Evolutionary conservation across 148 eudicot genomes (phyloP).

Genomic region (Simmondsia chinensis): DNA sequence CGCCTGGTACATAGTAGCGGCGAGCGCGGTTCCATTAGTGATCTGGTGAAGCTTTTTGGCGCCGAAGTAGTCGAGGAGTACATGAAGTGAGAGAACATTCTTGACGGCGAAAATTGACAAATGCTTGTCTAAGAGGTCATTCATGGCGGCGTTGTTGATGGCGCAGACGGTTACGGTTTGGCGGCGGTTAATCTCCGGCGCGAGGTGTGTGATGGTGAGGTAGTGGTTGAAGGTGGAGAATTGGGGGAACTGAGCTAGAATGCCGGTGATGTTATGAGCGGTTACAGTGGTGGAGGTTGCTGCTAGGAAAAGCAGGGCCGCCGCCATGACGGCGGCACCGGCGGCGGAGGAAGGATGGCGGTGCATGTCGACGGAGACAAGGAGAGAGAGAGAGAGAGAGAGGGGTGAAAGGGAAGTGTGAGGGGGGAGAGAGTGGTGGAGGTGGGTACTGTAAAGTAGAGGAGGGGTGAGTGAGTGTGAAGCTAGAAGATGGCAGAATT

Average conservation of each 20-base stretch:
- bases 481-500: conserved; percentile 1
- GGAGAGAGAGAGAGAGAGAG: conserved; percentile 10
- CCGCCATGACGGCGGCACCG: conserved; percentile 11
- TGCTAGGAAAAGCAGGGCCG: conserved; percentile 3
- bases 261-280: conserved; percentile 77
- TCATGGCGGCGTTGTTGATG: conserved; percentile 77
- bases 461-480: background rate
- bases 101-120: conserved; percentile 47
- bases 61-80: conserved; percentile 84
- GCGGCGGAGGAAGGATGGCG: conserved; percentile 22
- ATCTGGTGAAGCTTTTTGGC: conserved; percentile 93
- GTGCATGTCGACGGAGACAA: conserved; percentile 18
- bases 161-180: conserved; percentile 84
- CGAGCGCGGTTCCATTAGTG: conserved; percentile 66
- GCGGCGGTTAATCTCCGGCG: conserved; percentile 71
- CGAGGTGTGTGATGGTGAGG: conserved; percentile 79
- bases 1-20: conserved; percentile 96
- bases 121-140: conserved; percentile 28
- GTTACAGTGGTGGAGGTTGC: conserved; percentile 1
- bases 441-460: conserved; percentile 2
- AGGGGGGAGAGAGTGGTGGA: background rate
- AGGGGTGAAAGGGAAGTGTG: background rate
- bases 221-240: conserved; percentile 89
- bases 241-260: conserved; percentile 49
- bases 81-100: conserved; percentile 74